Evolutionary conservation across 176 grass and related monocot species (phyloP).

Genomic region (Hordeum vulgare): MorexV3_pseudomolecules_assembly NC_058524.1:226102932-226103431

Average conservation of each 20-base stretch:
- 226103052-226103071: constrained; percentile 18
- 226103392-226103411: constrained; percentile 81
- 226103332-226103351: constrained; percentile 89
- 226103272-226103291: constrained; percentile 37
- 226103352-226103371: constrained; percentile 61
- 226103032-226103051: constrained; percentile 56
- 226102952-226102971: constrained; percentile 91
- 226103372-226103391: constrained; percentile 68
- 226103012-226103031: constrained; percentile 83
- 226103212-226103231: constrained; percentile 84
- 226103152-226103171: constrained; percentile 91
- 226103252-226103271: constrained; percentile 69
- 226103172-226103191: constrained; percentile 61
- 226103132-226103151: constrained; percentile 73
- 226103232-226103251: constrained; percentile 80
- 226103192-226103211: constrained; percentile 87
- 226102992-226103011: constrained; percentile 89
- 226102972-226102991: constrained; percentile 79
- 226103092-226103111: constrained; percentile 50
- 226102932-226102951: constrained; percentile 90
- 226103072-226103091: constrained; percentile 44
- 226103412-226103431: constrained; percentile 36
- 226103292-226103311: constrained; percentile 49
- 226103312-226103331: constrained; percentile 75
- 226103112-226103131: constrained; percentile 71